A percentile compares a stretch with the other conserved stretches of the same genome.
phyloP scores from a whole-genome alignment of 495 filamentous ascomycete genomes.

The Collariella sp. region DNA sequence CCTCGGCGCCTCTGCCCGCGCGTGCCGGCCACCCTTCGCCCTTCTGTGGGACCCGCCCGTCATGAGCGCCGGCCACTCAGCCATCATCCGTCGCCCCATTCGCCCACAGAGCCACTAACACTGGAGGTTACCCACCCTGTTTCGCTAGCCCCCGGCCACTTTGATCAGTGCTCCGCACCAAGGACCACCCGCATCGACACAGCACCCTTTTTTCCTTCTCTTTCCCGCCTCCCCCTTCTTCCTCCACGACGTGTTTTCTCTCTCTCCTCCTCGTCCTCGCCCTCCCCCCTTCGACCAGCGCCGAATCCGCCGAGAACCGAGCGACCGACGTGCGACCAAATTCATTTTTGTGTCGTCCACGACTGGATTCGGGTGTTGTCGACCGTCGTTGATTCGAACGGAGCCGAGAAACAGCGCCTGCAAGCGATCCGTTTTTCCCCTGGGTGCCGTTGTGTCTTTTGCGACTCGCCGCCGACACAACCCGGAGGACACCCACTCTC shows the following conservation, averaged over 20 bases:
- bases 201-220: slow-evolving; percentile 23
- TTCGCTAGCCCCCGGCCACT: slow-evolving; percentile 11
- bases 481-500: slow-evolving; percentile 15
- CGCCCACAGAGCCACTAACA: background rate
- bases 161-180: slow-evolving; percentile 14
- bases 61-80: background rate
- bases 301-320: slow-evolving; percentile 23
- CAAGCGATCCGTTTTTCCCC: slow-evolving; percentile 15
- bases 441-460: slow-evolving; percentile 20
- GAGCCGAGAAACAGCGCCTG: slow-evolving; percentile 7
- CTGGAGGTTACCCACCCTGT: slow-evolving; percentile 4
- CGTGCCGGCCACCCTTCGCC: background rate
- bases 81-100: slow-evolving; percentile 12
- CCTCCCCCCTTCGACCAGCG: slow-evolving; percentile 9
- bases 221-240: slow-evolving; percentile 16
- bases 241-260: slow-evolving; percentile 18
- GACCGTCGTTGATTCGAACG: slow-evolving; percentile 21
- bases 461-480: slow-evolving; percentile 9
- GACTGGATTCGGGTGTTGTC: slow-evolving; percentile 24
- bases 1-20: slow-evolving; percentile 7
- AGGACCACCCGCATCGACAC: no score
- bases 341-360: slow-evolving; percentile 36
- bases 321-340: slow-evolving; percentile 32
- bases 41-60: background rate
- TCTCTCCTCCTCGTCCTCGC: slow-evolving; percentile 12